A percentile compares a stretch with the other conserved stretches of the same genome.
Evolutionary conservation across 2,329 filamentous ascomycete genomes (phyloP).

Genomic region (Neopestalotiopsis sp.): DNA sequence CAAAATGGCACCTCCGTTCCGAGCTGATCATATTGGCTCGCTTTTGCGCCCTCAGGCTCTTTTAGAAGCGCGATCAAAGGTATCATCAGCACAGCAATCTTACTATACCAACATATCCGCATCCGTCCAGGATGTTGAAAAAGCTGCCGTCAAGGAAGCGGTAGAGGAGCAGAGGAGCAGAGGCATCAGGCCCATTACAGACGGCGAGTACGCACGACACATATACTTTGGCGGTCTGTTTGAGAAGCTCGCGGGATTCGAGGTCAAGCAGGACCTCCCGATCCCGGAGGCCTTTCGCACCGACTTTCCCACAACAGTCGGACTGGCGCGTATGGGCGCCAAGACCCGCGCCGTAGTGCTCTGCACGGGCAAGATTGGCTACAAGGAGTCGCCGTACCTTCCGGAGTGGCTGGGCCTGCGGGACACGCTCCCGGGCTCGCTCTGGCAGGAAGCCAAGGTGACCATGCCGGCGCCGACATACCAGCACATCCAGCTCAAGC

Average conservation of each 20-base stretch:
- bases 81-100: constrained; percentile 47
- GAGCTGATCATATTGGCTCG: constrained; percentile 76
- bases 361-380: constrained; percentile 42
- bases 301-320: constrained; percentile 45
- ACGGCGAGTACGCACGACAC: constrained; percentile 69
- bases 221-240: constrained; percentile 57
- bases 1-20: constrained; percentile 59
- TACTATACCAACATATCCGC: constrained; percentile 34
- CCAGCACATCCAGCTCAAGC: constrained; percentile 68
- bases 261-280: constrained; percentile 58
- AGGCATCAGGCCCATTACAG: constrained; percentile 68
- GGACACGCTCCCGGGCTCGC: constrained; percentile 52
- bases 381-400: constrained; percentile 47
- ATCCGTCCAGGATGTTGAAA: constrained; percentile 57
- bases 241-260: constrained; percentile 55
- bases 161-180: constrained; percentile 69
- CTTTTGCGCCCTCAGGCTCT: constrained; percentile 70
- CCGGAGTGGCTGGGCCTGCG: constrained; percentile 45
- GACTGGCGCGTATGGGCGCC: constrained; percentile 38
- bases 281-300: constrained; percentile 69
- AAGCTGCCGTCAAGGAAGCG: constrained; percentile 67
- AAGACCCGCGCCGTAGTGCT: constrained; percentile 42
- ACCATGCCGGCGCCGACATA: constrained; percentile 67
- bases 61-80: constrained; percentile 61
- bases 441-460: constrained; percentile 67